phyloP scores from a whole-genome alignment of 2,329 filamentous ascomycete genomes.

The Metarhizium sp. region DNA sequence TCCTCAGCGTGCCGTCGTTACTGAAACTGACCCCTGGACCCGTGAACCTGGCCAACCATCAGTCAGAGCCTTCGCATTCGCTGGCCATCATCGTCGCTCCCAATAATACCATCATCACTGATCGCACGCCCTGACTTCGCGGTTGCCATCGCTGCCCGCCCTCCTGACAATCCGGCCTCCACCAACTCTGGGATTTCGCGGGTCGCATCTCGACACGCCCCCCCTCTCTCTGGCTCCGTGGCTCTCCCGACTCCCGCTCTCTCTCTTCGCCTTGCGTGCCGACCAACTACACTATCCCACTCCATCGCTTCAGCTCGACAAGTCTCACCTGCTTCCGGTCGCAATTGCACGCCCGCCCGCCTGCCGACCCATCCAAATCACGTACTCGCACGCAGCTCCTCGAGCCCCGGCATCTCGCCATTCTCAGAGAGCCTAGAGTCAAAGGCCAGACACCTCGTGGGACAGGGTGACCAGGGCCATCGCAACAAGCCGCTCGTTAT shows the following conservation, averaged over 20 bases:
- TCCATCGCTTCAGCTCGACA: constrained; percentile 4
- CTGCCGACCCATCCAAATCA: neutral
- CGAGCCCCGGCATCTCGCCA: constrained; percentile 7
- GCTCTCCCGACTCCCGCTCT: neutral
- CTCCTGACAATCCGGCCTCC: constrained; percentile 11
- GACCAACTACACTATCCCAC: neutral
- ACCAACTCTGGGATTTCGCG: neutral
- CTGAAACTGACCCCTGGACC: constrained; percentile 8
- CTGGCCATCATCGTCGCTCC: constrained; percentile 1
- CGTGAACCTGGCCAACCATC: constrained; percentile 7
- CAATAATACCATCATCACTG: constrained; percentile 3
- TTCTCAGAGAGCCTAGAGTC: constrained; percentile 3
- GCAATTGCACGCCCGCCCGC: constrained; percentile 2
- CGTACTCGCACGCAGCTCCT: constrained; percentile 3
- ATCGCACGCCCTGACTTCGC: constrained; percentile 5
- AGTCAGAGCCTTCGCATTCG: constrained; percentile 7
- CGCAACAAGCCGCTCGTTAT: constrained; percentile 20
- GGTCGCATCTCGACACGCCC: constrained; percentile 3
- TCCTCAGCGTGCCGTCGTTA: constrained; percentile 6
- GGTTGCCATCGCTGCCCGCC: constrained; percentile 10
- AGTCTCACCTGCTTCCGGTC: neutral
- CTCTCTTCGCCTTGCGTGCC: neutral
- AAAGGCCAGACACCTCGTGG: constrained; percentile 11
- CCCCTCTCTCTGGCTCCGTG: neutral
- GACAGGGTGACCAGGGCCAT: constrained; percentile 23